Base-by-base conservation (phyloP, 495 filamentous ascomycete species). In the Aspergillus olivimuriae region DNA sequence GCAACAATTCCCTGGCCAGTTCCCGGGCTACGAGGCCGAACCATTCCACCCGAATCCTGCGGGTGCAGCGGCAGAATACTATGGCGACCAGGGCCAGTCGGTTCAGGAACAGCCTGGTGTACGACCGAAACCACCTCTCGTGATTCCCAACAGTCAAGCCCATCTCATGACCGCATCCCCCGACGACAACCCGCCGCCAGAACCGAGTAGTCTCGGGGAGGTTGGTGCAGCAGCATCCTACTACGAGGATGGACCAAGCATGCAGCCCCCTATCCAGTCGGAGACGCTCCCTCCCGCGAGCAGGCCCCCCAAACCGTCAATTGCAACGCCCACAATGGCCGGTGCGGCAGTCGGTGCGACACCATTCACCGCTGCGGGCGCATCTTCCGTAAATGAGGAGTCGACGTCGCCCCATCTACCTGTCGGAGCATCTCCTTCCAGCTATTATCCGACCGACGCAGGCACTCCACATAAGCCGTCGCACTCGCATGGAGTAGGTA, bases 11-110 rank as follows among this genome's bases (percentile, higher is more conserved):
- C 79, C 76, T 12, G 78, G 75, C 23, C 77, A 82, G 50, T 69
- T 78, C 41, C 73, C 77, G 4, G 34, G 55, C 6, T 43, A 56
- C 12, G 63, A 55, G 22, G 46, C 77, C 8, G 55, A 63, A 19
- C 74, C 75, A 19, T 80, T 74, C 46, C 65, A 61, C 38, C 76
- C 75, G n/a, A 65, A 77, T 31, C 68, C 68, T 40, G 63, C 63
- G 4, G 81, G 81, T 20, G 70, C 72, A n/a, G 81, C 81, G 2
- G 76, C 81, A 17, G 78, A 82, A 34, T 85, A 82, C 55, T 84
- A 84, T 47, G 73, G 73, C 14, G 81, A 84, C 56, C 75, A 79
- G 53, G 81, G 80, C 0, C 64, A 83, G 51, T 82, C 78, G 10
- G 79, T 83, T 9, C 51, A 59, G n/a, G 44, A 67, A 1, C 81